A percentile compares a stretch with the other conserved stretches of the same genome.
Conservation (phyloP, 306 rosid species). For the Ammopiptanthus mongolicus region DNA sequence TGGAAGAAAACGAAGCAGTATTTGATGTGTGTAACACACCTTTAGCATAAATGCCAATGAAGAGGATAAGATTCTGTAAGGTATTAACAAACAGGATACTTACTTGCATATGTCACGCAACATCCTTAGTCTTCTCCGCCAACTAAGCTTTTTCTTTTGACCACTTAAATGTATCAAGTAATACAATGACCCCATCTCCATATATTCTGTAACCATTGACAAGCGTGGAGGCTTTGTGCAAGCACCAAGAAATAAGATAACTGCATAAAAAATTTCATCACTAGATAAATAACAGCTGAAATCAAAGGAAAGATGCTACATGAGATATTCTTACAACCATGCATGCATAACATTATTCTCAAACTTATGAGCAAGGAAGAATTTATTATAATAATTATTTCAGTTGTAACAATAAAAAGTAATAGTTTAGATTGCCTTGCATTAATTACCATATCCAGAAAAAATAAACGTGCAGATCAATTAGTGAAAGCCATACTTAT, state of each 20-base stretch:
- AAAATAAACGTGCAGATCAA: constrained; percentile 18
- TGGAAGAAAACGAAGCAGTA: background rate
- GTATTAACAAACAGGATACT: constrained; percentile 15
- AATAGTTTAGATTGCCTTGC: background rate
- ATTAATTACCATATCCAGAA: background rate
- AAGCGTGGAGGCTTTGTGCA: constrained; percentile 96
- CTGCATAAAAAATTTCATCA: constrained; percentile 49
- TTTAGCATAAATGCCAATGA: constrained; percentile 10
- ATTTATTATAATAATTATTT: background rate
- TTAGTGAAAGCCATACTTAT: constrained; percentile 5
- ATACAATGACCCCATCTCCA: constrained; percentile 97
- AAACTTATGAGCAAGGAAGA: background rate
- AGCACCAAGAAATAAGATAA: constrained; percentile 97
- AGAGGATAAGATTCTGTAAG: constrained; percentile 1
- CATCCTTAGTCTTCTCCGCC: constrained; percentile 89
- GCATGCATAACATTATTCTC: background rate
- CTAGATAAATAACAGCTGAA: constrained; percentile 10
- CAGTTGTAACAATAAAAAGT: background rate
- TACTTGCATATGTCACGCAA: constrained; percentile 94
- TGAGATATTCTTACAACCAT: background rate
- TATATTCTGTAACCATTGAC: constrained; percentile 95
- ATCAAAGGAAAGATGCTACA: constrained; percentile 16
- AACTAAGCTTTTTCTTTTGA: constrained; percentile 86
- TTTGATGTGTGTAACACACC: background rate
- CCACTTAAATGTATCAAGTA: constrained; percentile 88